Percentiles rank a stretch among this genome's conserved stretches.
Evolutionary conservation across 805 yeast species (phyloP).

Genomic region (Teunomyces lycoperdinae): DNA sequence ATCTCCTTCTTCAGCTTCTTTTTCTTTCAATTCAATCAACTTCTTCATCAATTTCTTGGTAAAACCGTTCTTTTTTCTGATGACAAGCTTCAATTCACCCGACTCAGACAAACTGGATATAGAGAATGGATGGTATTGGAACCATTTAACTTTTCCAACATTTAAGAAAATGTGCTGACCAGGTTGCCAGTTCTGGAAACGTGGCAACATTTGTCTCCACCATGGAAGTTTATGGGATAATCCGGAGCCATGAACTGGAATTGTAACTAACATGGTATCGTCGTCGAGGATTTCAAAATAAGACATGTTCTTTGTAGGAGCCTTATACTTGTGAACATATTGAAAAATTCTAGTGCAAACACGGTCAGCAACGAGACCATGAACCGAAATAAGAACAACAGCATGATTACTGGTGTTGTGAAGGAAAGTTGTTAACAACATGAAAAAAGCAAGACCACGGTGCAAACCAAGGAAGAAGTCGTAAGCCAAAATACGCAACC

Average conservation of each 20-base stretch:
- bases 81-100: constrained; percentile 39
- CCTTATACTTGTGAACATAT: constrained; percentile 28
- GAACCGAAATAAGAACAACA: constrained; percentile 39
- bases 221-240: constrained; percentile 18
- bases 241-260: constrained; percentile 28
- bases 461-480: constrained; percentile 46
- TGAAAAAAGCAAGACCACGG: constrained; percentile 37
- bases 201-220: constrained; percentile 31
- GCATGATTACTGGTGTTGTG: constrained; percentile 37
- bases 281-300: constrained; percentile 40
- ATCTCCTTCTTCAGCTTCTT: constrained; percentile 14
- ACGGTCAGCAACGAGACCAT: constrained; percentile 41
- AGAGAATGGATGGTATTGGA: constrained; percentile 50
- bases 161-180: constrained; percentile 48
- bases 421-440: constrained; percentile 41
- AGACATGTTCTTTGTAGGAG: constrained; percentile 39
- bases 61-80: constrained; percentile 42
- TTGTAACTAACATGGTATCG: constrained; percentile 35
- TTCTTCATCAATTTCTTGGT: constrained; percentile 34
- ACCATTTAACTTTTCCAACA: constrained; percentile 33
- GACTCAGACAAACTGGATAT: constrained; percentile 38
- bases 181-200: constrained; percentile 43
- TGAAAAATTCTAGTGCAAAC: constrained; percentile 28
- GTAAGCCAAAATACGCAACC: constrained; percentile 37
- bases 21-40: constrained; percentile 18